Base-by-base conservation (phyloP, 202 grass and related monocot genomes). In the Thinopyrum obtusiflorum region DNA sequence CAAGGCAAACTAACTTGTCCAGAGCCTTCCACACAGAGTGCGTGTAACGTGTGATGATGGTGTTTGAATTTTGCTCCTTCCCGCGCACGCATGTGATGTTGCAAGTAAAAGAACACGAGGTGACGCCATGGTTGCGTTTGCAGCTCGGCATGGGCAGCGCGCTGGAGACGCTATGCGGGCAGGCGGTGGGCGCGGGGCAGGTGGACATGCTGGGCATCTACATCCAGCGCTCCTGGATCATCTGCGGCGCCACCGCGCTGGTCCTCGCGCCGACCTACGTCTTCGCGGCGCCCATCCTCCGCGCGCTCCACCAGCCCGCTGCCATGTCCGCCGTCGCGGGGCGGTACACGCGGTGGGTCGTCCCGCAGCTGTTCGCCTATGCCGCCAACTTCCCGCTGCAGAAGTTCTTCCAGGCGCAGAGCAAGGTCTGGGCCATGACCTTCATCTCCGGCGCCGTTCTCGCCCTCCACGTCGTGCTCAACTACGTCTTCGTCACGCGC, bases 391-490 rank as follows among this genome's bases (percentile, higher is more conserved):
- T 92, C 84, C 92, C 92, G 61, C 80, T 94, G 25, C 92, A 90
- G 76, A 94, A 94, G 80, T 94, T 94, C 75, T 94, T 89, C 81
- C 92, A 94, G 83, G 5, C 92, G 27, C 92, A 94, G 85, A 92
- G 85, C 87, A 89, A 82, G 33, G 86, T 94, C 10, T 94, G 92
- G 92, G 85, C 31, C 59, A 85, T 94, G 80, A 94, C 87, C 26
- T 5, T 60, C 85, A 86, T 94, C 85, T 88, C 92, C 29, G 92
- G 90, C 32, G 84, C 18, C 20, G 85, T 14, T 0, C 92, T 94
- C 25, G 87, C 81, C 26, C 6, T 81, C 62, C 92, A 94, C 86
- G 73, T 88, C 46, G 82, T n/a, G 14, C 87, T 94, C 81, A 94
- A 90, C 85, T 92, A 85, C 82, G 11, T 94, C 61, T 88, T 92